Percentiles rank a stretch among this genome's conserved stretches.
Evolutionary conservation across 768 basidiomycete genomes (phyloP).

Genomic region (Leucocoprinus sp.): DNA sequence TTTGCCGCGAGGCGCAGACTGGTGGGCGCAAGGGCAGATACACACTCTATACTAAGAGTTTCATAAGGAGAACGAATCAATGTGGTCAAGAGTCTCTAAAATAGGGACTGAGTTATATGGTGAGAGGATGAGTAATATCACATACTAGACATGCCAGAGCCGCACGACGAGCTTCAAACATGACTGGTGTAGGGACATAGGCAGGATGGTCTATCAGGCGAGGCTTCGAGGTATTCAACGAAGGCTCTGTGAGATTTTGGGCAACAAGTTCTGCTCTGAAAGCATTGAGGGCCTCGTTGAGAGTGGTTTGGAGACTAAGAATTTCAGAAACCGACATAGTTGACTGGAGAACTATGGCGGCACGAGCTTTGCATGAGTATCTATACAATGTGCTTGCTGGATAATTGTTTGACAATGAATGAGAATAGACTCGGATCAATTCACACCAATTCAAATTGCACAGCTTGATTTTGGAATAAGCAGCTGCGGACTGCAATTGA

Average conservation of each 20-base stretch:
- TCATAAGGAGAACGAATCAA: conserved; percentile 29
- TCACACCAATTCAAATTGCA: too few species aligned
- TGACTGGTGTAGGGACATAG: conserved; percentile 26
- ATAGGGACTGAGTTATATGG: background rate
- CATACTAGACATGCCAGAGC: conserved; percentile 27
- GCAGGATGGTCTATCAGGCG: conserved; percentile 30
- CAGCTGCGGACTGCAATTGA: too few species aligned
- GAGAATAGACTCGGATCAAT: too few species aligned
- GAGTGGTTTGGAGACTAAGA: conserved; percentile 29
- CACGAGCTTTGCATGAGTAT: too few species aligned
- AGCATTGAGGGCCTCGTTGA: conserved; percentile 29
- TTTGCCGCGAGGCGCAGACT: conserved; percentile 27
- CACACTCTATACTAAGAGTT: conserved; percentile 26
- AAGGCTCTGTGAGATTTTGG: conserved; percentile 28
- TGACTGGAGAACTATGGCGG: too few species aligned
- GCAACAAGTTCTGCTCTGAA: conserved; percentile 30
- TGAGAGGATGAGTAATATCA: background rate
- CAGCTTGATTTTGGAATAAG: too few species aligned
- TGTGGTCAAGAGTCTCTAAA: conserved; percentile 26
- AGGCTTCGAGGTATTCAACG: conserved; percentile 25
- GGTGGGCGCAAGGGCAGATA: conserved; percentile 25
- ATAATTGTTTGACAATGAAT: too few species aligned
- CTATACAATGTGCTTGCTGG: too few species aligned
- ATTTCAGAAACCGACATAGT: conserved; percentile 29
- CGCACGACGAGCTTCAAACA: conserved; percentile 28